Base-by-base conservation (phyloP, 257 asterid species). In the Solanum sejunctum region DNA sequence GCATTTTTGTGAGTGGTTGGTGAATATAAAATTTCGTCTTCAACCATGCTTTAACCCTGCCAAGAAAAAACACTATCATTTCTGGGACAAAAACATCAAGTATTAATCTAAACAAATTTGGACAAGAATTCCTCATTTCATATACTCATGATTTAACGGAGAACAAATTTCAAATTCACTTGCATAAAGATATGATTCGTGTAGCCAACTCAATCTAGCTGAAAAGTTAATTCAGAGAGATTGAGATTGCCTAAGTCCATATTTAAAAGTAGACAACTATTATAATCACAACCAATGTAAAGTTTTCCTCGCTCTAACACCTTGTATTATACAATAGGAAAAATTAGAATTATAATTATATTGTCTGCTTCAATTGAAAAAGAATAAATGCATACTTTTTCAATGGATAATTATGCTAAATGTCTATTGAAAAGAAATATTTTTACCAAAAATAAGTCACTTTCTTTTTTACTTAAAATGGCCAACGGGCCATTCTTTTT, bases 41-140 rank as follows among this genome's bases (percentile, higher is more conserved):
- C 15, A 69, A 17, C 77, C 16, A 69, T 16, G 21, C 3, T 1
- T 64, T 1, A 41, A 10, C 20, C 28, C 79, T 70, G 54, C 28
- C 54, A 70, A 70, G 54, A 10, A 41, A 70, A 70, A 70, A 70
- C 54, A 70, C 32, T 18, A 70, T 70, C 79, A 70, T 70, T 70
- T 67, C 13, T 5, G 28, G 28, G 79, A 70, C 51, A 70, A 70
- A 70, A 39, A 70, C 17, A 39, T 39, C 16, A 3, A 11, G 16
- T 32, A n/a, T 10, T 43, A 69, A 39, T 32, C 36, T 15, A 66
- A 32, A 32, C 36, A 32, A 32, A 32, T 32, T 32, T 32, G 36
- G 36, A 32, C 36, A 32, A 32, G 36, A 32, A 32, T 32, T 28
- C 36, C 39, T 36, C 39, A 36, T 3, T 36, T 36, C 39, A 36